Evolutionary conservation across 2,329 filamentous ascomycete species (phyloP).

Genomic region (Botrytis deweyae): DNA sequence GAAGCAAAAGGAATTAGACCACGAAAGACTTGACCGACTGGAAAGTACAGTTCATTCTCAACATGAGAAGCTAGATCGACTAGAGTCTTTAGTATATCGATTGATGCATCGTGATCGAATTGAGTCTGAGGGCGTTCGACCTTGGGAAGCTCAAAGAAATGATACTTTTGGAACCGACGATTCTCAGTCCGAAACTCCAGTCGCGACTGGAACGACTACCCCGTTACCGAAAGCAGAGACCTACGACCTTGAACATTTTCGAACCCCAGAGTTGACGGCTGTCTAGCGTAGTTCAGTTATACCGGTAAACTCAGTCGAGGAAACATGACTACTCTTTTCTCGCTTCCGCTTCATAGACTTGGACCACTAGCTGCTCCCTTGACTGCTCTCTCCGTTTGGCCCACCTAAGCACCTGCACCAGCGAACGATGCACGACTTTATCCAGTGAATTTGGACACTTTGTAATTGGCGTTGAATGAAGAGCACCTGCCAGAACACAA

Average conservation of each 20-base stretch:
- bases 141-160: not conserved
- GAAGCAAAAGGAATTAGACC: slow-evolving; percentile 28
- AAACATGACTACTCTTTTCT: not conserved
- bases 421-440: not conserved
- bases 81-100: slow-evolving; percentile 31
- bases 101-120: slow-evolving; percentile 29
- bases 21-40: slow-evolving; percentile 30
- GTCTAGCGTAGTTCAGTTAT: not conserved
- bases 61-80: slow-evolving; percentile 32
- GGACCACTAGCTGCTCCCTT: not conserved
- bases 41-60: slow-evolving; percentile 29
- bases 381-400: not conserved
- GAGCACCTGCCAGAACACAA: not conserved
- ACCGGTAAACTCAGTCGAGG: not conserved
- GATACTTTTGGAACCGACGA: not conserved
- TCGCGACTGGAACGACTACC: not conserved
- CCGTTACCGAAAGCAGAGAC: not conserved
- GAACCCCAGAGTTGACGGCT: not conserved
- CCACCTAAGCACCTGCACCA: not conserved
- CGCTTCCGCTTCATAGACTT: not conserved
- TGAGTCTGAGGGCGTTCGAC: slow-evolving; percentile 13
- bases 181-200: not conserved
- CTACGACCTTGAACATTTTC: not conserved
- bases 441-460: not conserved
- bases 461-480: not conserved